Percentiles rank a stretch among this genome's conserved stretches.
These are phyloP conservation scores for Diaporthe ilicicola DNA, from an alignment of 2,329 filamentous ascomycete species.

Conservation along the genomic window DNA sequence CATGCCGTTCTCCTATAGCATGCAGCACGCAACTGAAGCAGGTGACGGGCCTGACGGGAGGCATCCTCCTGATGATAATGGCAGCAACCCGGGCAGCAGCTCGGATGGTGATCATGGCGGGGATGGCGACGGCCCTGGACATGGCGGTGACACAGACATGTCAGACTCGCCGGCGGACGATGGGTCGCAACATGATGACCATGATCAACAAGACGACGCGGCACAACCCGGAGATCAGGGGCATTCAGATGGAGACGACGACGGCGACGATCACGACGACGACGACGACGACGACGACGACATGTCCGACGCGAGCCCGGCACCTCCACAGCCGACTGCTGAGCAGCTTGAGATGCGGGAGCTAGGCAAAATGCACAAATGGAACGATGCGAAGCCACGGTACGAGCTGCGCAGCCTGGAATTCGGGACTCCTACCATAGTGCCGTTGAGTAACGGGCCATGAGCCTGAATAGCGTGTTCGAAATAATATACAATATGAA, in stretches of 20 bases:
- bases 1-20: neutral
- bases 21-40: neutral
- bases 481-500: neutral
- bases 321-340: neutral
- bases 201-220: neutral
- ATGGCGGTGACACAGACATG: neutral
- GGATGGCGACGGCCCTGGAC: neutral
- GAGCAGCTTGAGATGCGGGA: neutral
- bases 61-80: neutral
- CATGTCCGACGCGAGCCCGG: neutral
- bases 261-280: neutral
- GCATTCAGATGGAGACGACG: too few relatives aligned
- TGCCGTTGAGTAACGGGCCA: neutral
- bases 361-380: conserved; percentile 9
- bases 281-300: neutral
- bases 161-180: neutral
- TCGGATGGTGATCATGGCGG: neutral
- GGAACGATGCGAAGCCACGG: conserved; percentile 2
- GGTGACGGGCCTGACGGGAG: neutral
- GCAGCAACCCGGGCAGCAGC: too few relatives aligned
- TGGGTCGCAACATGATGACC: neutral
- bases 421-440: neutral
- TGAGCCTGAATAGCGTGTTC: neutral
- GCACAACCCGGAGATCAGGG: neutral
- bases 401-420: conserved; percentile 15